Conservation (phyloP, 192 early-diverging fungal species). For the Coemansia sp. region DNA sequence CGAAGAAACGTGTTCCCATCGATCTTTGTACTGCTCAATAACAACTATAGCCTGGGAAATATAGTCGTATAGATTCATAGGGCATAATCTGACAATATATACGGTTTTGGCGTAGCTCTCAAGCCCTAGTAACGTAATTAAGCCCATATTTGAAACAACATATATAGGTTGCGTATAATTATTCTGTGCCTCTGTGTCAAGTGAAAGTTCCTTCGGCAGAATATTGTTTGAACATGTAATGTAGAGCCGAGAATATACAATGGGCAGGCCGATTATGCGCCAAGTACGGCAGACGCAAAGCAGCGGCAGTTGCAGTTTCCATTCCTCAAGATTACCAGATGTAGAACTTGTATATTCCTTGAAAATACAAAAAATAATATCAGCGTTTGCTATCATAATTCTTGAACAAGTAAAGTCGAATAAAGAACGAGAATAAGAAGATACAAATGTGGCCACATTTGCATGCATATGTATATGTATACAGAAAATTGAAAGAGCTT, state of each 20-base stretch:
- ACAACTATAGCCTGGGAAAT: background rate
- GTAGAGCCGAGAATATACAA: background rate
- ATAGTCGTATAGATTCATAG: background rate
- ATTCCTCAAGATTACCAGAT: background rate
- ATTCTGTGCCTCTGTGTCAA: background rate
- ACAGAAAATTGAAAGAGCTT: too few relatives aligned
- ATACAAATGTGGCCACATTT: background rate
- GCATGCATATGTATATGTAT: too few relatives aligned
- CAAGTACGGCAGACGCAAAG: background rate
- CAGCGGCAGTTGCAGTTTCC: constrained; percentile 3
- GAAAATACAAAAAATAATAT: constrained; percentile 2
- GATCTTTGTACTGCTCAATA: background rate
- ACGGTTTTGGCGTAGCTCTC: background rate
- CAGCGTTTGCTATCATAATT: background rate
- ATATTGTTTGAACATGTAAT: background rate
- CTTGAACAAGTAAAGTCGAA: background rate
- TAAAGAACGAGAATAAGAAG: background rate
- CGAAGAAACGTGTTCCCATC: background rate
- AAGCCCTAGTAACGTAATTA: background rate
- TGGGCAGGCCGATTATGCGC: background rate
- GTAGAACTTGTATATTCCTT: background rate
- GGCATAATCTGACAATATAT: background rate
- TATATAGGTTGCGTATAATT: too few relatives aligned
- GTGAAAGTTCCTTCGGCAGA: too few relatives aligned
- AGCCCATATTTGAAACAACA: constrained; percentile 7